Base-by-base conservation (phyloP, 225 moss, liverwort and hornwort species). In the Physcomitrellopsis africana region DNA sequence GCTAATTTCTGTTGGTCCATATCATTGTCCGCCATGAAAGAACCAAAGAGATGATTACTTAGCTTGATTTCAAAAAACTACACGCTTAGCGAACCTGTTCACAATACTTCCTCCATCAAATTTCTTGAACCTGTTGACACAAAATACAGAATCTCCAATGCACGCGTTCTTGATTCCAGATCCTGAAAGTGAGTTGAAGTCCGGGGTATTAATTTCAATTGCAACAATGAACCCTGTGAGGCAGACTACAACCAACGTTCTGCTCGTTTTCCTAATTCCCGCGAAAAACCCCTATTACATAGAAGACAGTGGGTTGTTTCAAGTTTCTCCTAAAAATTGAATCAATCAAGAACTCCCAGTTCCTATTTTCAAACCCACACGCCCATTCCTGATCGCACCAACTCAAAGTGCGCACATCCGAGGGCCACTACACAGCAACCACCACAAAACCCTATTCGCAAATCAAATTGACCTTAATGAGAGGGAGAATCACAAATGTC, bases 11-110 rank as follows among this genome's bases (percentile, higher is more conserved):
- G 80, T 44, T 10, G 73, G 17, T 79, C 44, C 27, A 46, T 22
- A 26, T 67, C 77, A n/a, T 71, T 63, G 53, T 83, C 80, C 12
- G 82, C 80, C 86, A 86, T 86, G 26, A 18, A 51, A 49, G 56
- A 55, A 65, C 26, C 10, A 37, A 62, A 41, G 22, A 1, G 4
- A 53, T n/a, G 43, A 17, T 22, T 24, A 72, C 81, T 72, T n/a
- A 47, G 76, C 54, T 72, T 59, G 51, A 6, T 63, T 52, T 46
- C 51, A 37, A 16, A 14, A 13, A 29, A 15, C 59, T 48, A 75
- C 60, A 55, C 42, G 60, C 69, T 65, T 73, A 63, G 44, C 68
- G 58, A 55, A 75, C 72, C 79, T 60, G 45, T 27, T 32, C 43
- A 66, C 27, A 67, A 55, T 16, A 68, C 9, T 62, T 68, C 51